Evolutionary conservation across 1,139 yeast species (phyloP), one percentile per base, ranked within the genome.

Genomic region (Zygosaccharomyces sapae): DNA sequence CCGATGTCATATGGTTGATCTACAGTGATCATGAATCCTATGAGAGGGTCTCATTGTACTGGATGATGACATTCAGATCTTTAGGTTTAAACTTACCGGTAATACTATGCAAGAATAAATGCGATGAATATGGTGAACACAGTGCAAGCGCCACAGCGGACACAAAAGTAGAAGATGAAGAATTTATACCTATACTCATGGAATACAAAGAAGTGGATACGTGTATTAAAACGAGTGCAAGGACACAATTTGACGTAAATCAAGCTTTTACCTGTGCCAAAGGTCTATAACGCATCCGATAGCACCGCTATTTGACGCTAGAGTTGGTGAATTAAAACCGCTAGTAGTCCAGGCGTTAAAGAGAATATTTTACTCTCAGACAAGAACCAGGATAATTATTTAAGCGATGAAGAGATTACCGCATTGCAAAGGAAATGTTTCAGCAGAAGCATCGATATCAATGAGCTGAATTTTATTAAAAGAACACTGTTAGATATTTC

Each of bases 161-260:
- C 51, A 62, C 66, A 4, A 62, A 55, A 45, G 55, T 58, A 1
- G 71, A 70, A 43, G 72, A 70, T 16, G 95, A 86, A 30, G 97
- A 92, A 60, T 86, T 92, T 69, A 76, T 87, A 6, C 95, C 96
- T 0, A 74, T 90, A 37, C 70, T 92, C 61, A 82, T 86, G 60
- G 97, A 92, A 61, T 92, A 86, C 68, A 92, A 92, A 64, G 97
- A 92, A 61, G 85, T 92, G 29, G 97, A 89, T 63, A 85, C 95
- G 0, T 89, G 97, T 56, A 80, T 92, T 20, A 73, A 96, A 50
- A 82, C 95, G 58, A 84, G 95, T 58, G 96, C 97, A 1, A 83
- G 83, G 59, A 76, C 76, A 19, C 83, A 81, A 55, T 76, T 81
- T 56, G 89, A 90, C 63, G 90, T 90, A n/a, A 90, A 85, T 53